Conservation (phyloP, 2,329 filamentous ascomycete genomes). For the Ophiosphaerella korrae region DNA sequence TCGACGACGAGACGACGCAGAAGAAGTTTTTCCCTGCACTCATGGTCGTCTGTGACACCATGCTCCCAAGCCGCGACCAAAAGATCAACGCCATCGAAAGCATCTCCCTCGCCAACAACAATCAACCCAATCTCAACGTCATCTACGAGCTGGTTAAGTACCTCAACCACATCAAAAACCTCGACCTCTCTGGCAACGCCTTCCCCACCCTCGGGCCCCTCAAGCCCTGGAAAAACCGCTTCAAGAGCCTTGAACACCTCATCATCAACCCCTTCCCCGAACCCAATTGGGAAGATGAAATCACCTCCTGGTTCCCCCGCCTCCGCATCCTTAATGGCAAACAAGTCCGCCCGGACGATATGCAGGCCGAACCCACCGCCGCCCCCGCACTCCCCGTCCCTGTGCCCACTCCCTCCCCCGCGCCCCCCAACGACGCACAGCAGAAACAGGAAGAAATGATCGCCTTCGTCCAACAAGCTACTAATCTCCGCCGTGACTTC, state of each 20-base stretch:
- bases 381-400: conserved; percentile 18
- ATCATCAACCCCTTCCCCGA: conserved; percentile 61
- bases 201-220: conserved; percentile 72
- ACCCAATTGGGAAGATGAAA: conserved; percentile 65
- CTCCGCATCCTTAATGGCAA: conserved; percentile 77
- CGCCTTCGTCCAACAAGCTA: conserved; percentile 73
- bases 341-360: conserved; percentile 73
- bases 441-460: conserved; percentile 70
- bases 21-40: conserved; percentile 91
- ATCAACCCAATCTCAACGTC: conserved; percentile 71
- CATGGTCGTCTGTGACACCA: conserved; percentile 81
- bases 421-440: conserved; percentile 10
- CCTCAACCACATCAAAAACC: conserved; percentile 83
- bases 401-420: background rate
- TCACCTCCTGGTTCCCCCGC: conserved; percentile 82
- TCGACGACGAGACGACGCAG: conserved; percentile 70
- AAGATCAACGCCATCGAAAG: conserved; percentile 76
- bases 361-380: conserved; percentile 47
- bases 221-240: conserved; percentile 77
- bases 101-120: conserved; percentile 81
- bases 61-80: conserved; percentile 68
- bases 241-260: conserved; percentile 79
- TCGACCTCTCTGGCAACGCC: conserved; percentile 82
- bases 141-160: conserved; percentile 78
- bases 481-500: conserved; percentile 79